Evolutionary conservation across 73 alveolate genomes (phyloP), one percentile per base, ranked within the genome.

Genomic region (Symbiodinium pilosum): DNA sequence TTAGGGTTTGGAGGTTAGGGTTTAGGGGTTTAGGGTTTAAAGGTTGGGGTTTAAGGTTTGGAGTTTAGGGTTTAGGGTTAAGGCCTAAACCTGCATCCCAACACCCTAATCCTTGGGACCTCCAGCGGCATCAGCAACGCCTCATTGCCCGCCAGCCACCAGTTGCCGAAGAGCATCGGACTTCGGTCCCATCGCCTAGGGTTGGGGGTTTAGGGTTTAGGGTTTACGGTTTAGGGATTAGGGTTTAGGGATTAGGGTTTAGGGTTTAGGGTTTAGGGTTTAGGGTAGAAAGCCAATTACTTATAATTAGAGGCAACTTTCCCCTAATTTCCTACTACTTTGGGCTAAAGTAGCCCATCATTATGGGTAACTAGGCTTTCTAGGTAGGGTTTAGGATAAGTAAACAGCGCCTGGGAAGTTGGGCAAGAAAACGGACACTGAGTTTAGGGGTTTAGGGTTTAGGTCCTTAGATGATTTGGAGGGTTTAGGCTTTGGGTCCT

Each of bases 101-200:
- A 51, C 12, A 2, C 68, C 68, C 68, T 51, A 51, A 51, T 16
- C 75, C 75, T 20, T 16, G 39, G 36, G 26, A 69, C 95, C 95
- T 88, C 95, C 86, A 88, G 20, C 39, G 95, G 95, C 73, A 88
- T 43, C 43, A 88, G 69, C 86, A 88, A 43, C 5, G 95, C 95
- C 32, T 88, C 95, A 40, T 14, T 51, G 73, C 95, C 95, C 42
- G 68, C 86, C 71, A 88, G 21, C 86, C 95, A 88, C 95, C 95
- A 88, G 30, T 64, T 68, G n/a, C 95, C 95, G 44, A 43, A 88
- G 44, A 88, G 69, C n/a, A 88, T 69, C 12, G 86, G 86, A 40
- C 95, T 88, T 26, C 95, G 86, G 5, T 88, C 86, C 95, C 95
- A 88, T 4, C 71, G 85, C 95, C 95, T 88, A 7, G 21, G 94